Evolutionary conservation across 257 asterid genomes (phyloP).

Genomic region (Cordia subcordata): DNA sequence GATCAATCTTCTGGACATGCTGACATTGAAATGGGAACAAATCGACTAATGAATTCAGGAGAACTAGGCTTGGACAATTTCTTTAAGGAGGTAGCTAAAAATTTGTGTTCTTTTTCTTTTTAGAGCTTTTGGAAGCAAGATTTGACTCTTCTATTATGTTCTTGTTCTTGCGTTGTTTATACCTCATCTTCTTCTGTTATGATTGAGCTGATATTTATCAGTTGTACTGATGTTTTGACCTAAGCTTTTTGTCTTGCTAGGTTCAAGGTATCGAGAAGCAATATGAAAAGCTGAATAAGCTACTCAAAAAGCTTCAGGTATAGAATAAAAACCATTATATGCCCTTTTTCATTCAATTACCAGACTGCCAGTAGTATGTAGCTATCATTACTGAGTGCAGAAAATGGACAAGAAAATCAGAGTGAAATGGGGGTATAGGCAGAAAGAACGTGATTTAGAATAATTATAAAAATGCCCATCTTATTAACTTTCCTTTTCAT

Average conservation of each 20-base stretch:
- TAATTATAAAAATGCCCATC: too few relatives aligned
- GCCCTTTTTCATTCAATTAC: background rate
- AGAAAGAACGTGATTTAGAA: too few relatives aligned
- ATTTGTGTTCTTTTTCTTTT: slow-evolving; percentile 13
- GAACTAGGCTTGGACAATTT: slow-evolving; percentile 82
- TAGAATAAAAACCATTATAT: slow-evolving; percentile 5
- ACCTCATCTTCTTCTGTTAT: too few relatives aligned
- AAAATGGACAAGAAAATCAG: background rate
- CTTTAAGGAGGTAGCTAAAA: slow-evolving; percentile 70
- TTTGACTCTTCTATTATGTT: too few relatives aligned
- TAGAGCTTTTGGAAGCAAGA: slow-evolving; percentile 2
- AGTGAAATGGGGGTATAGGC: too few relatives aligned
- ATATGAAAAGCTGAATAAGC: slow-evolving; percentile 68
- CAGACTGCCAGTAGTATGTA: background rate
- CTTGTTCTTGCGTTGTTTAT: slow-evolving; percentile 5
- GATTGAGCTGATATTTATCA: background rate
- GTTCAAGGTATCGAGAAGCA: slow-evolving; percentile 90
- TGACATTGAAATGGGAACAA: slow-evolving; percentile 87
- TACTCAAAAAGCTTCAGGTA: slow-evolving; percentile 94
- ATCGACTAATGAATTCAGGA: slow-evolving; percentile 51
- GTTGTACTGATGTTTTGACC: background rate
- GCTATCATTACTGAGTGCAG: background rate
- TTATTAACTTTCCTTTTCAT: too few relatives aligned
- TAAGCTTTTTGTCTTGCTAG: slow-evolving; percentile 21
- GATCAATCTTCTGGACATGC: slow-evolving; percentile 52